These are phyloP conservation scores for Hibiscus tridactylites DNA, from an alignment of 345 rosid genomes.

Conservation along the genomic window DNA sequence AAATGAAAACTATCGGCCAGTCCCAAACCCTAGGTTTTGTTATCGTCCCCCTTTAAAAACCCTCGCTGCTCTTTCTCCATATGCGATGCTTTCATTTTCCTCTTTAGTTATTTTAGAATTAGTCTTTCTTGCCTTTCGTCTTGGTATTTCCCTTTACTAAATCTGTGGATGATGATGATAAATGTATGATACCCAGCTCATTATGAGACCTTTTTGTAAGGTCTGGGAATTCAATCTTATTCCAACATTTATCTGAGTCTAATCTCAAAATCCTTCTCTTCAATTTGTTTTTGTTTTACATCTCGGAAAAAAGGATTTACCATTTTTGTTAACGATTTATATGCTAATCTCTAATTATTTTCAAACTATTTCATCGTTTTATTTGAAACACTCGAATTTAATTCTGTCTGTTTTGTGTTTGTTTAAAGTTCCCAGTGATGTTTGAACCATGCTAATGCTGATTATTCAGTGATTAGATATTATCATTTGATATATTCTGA, in stretches of 20 bases:
- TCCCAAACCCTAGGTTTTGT: too few species aligned
- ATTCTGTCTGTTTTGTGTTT: background rate
- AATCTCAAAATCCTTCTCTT: background rate
- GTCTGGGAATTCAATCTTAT: background rate
- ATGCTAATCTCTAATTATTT: too few species aligned
- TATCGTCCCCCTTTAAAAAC: too few species aligned
- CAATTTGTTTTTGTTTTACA: background rate
- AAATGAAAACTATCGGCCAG: too few species aligned
- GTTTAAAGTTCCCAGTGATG: background rate
- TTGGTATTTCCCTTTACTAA: too few species aligned
- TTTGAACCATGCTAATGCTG: slow-evolving; percentile 5
- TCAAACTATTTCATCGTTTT: too few species aligned
- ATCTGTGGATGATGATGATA: background rate
- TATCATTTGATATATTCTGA: background rate
- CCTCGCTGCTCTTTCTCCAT: too few species aligned
- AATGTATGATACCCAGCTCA: background rate
- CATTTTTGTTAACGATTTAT: too few species aligned
- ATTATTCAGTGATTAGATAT: background rate
- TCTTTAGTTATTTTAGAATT: background rate
- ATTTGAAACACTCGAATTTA: background rate
- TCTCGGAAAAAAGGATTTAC: background rate
- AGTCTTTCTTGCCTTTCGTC: background rate
- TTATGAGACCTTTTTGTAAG: background rate
- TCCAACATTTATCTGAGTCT: background rate
- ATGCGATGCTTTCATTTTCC: background rate